Conservation (phyloP, 2,329 filamentous ascomycete species). For the Grosmannia huntii region DNA sequence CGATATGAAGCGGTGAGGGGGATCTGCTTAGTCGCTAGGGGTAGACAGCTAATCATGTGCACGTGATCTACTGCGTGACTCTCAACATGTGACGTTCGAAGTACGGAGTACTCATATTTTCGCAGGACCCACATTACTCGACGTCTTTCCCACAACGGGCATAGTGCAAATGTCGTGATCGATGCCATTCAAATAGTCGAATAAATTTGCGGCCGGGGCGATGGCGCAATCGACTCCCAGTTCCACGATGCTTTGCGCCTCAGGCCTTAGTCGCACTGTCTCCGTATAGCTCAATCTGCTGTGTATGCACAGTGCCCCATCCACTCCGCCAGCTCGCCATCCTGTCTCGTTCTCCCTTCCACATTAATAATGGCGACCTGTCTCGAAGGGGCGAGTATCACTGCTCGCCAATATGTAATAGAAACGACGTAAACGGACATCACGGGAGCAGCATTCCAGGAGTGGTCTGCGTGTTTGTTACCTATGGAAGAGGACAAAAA, state of each 20-base stretch:
- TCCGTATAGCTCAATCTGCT: background rate
- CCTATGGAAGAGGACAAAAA: background rate
- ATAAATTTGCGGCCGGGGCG: slow-evolving; percentile 2
- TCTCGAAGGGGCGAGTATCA: background rate
- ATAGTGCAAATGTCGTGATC: slow-evolving; percentile 27
- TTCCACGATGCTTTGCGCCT: background rate
- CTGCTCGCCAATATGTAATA: background rate
- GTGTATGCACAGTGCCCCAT: background rate
- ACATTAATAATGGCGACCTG: background rate
- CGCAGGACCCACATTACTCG: background rate
- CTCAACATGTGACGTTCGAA: too few relatives aligned
- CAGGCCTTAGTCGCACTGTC: background rate
- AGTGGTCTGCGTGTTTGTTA: too few relatives aligned
- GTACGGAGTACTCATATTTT: too few relatives aligned
- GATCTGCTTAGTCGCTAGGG: too few relatives aligned
- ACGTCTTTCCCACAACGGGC: slow-evolving; percentile 5
- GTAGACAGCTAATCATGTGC: too few relatives aligned
- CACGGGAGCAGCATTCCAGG: background rate
- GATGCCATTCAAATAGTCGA: slow-evolving; percentile 3
- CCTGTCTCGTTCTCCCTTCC: background rate
- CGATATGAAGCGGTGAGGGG: slow-evolving; percentile 9
- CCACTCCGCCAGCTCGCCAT: background rate
- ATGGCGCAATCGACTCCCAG: slow-evolving; percentile 12
- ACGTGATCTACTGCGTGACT: background rate
- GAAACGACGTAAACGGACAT: too few relatives aligned